Evolutionary conservation across 73 alveolate genomes (phyloP).

Genomic region (Paramecium octaurelia): DNA sequence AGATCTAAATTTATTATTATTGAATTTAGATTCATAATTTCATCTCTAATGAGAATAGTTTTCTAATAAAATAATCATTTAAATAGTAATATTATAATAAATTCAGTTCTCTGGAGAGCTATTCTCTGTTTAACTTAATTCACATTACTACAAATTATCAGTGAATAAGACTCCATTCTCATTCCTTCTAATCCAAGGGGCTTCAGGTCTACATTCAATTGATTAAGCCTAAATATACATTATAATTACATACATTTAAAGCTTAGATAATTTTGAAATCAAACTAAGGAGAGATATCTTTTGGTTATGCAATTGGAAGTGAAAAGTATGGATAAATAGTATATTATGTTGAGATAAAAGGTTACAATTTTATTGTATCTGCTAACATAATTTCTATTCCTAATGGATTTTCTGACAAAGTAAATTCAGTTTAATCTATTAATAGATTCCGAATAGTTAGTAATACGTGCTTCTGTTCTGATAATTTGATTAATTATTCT

Average conservation of each 20-base stretch:
- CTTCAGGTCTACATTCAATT: constrained; percentile 65
- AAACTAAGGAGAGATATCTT: background rate
- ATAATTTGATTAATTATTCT: background rate
- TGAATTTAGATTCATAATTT: no score
- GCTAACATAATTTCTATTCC: background rate
- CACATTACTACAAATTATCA: constrained; percentile 46
- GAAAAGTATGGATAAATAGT: constrained; percentile 27
- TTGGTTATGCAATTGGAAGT: constrained; percentile 18
- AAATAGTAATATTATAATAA: background rate
- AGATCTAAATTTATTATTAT: no score
- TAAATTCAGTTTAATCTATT: background rate
- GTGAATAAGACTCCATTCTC: constrained; percentile 61
- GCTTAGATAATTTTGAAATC: constrained; percentile 6
- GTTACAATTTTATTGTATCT: background rate
- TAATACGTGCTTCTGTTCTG: background rate
- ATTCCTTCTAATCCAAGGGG: constrained; percentile 68
- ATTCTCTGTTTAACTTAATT: background rate
- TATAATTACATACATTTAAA: background rate
- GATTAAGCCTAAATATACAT: background rate
- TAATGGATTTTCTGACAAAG: background rate
- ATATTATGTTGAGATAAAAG: background rate
- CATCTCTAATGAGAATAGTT: no score
- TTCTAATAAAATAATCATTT: background rate
- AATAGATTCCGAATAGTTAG: background rate
- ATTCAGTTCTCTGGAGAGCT: constrained; percentile 14